Base-by-base conservation (phyloP, 345 rosid genomes). In the Eucalyptus cladocalyx region DNA sequence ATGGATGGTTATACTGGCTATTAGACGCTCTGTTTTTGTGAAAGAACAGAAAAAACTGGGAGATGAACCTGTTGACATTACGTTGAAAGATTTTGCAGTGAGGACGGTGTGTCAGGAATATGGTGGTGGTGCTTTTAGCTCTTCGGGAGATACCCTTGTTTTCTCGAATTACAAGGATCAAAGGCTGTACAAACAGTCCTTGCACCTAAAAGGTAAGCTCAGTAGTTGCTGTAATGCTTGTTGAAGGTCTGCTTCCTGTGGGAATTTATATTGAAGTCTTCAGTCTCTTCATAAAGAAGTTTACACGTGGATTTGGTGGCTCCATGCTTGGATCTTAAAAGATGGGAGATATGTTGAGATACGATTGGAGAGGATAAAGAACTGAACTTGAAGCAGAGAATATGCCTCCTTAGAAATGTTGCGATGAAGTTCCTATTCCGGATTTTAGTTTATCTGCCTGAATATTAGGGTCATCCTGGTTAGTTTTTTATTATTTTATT, bases 121-220 rank as follows among this genome's bases (percentile, higher is more conserved):
- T 34, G 99, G 99, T 43, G 99, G 99, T 86, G 99, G 98, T 62
- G 99, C 97, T 9, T 97, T 97, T 88, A 87, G 91, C 58, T 89
- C 95, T 89, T 95, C 92, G 14, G 93, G 92, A 53, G 95, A 96
- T 37, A 87, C 91, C 4, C 93, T 97, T 87, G 72, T 97, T 90
- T 97, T 97, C 93, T 94, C 99, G 6, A 96, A 97, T 89, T 96
- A 97, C 90, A 94, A 95, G 88, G 99, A 97, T 90, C 99, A 97
- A 89, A 93, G 98, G 86, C 93, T 97, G 24, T 97, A 95, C 94
- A 94, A 90, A 93, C 97, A 95, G 88, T 49, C 92, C 5, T 47
- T 93, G 15, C 72, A 90, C 87, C 88, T 92, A 76, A 89, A 87
- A 91, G 97, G 98, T 97, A 26, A 86, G 58, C 56, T 62, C 11